Evolutionary conservation across 78 protist species (phyloP), one percentile per base, ranked within the genome.

Genomic region (Neovahlkampfia damariscottae): DNA sequence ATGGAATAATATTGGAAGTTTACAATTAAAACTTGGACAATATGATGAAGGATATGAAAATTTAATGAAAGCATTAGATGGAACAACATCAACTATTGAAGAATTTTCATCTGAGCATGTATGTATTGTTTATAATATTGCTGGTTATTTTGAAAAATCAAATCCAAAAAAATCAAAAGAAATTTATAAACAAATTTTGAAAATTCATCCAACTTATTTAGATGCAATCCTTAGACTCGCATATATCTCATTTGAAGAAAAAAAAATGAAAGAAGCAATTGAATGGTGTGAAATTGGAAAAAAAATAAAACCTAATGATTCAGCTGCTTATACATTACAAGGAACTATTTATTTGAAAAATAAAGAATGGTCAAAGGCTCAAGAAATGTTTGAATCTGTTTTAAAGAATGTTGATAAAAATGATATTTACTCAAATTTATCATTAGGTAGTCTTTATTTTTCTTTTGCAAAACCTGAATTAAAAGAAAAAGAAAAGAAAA

Each of bases 381-480:
- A 10, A 69, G 34, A 10, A 10, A 71, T 28, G 77, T 77, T 72
- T 31, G 70, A 3, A 1, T 9, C 41, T 1, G 4, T 6, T 19
- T 69, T 72, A 72, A 71, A 29, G 28, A 5, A 5, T 5, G 66
- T 32, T 37, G 76, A 74, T n/a, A 79, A 80, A 40, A 41, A 74
- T 35, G 91, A 87, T 9, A 41, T 82, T 40, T 88, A 82, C 66
- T 80, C 88, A 1, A 30, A 70, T 41, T 29, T 85, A 28, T 38
- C 84, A 8, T 50, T 85, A 1, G 89, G 82, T 7, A 88, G 74
- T 29, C 40, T 82, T 28, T 82, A 80, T 40, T 69, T 41, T 70
- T 3, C 35, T 8, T 40, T 38, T n/a, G 1, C 29, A 5, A n/a
- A 39, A 40, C 2, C 3, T 1, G 77, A 84, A 35, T 72, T 77